Evolutionary conservation across 805 yeast genomes (phyloP), one percentile per base, ranked within the genome.

Genomic region (Phaffomyces opuntiae): DNA sequence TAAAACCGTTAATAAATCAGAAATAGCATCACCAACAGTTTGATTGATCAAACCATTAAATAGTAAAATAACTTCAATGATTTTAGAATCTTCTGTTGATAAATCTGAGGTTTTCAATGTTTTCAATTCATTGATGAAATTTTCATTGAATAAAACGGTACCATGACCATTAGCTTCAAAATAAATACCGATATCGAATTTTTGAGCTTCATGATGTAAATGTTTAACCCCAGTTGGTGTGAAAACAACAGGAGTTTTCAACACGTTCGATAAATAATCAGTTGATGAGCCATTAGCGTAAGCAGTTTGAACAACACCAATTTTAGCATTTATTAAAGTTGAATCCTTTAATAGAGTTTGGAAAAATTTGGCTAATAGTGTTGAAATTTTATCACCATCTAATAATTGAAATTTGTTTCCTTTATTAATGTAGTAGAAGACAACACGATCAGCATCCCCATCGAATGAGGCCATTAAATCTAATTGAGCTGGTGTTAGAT

Each of bases 101-200:
- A 60, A 47, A 2, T 78, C 66, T 32, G 62, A 52, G 42, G 65
- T 63, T 9, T 56, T 56, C 24, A 26, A 38, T 17, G 27, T 21
- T 17, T 41, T 24, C 47, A 78, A 70, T 7, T 69, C 68, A 31
- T 60, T 56, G 24, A 64, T 64, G 45, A 78, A 77, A 13, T 67
- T 62, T 1, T 78, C 73, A 5, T 87, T 79, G 61, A 93, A 93
- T 19, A 88, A 71, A 7, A 91, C 95, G 0, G 99, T 93, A 13
- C 99, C 99, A 61, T 93, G 99, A n/a, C 99, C 99, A 62, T 93
- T 93, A 44, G 99, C 99, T 69, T 93, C 99, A 57, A 93, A 93
- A 66, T 93, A 93, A 14, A 93, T 81, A 25, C 99, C 99, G 50
- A 91, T 75, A 58, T 89, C 98, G 59, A 77, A 93, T 38, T 79